Percentiles rank a stretch among this genome's conserved stretches.
These are phyloP conservation scores for Torrubiella hemipterigena DNA, from an alignment of 2,329 filamentous ascomycete genomes.

Conservation along the genomic window DNA sequence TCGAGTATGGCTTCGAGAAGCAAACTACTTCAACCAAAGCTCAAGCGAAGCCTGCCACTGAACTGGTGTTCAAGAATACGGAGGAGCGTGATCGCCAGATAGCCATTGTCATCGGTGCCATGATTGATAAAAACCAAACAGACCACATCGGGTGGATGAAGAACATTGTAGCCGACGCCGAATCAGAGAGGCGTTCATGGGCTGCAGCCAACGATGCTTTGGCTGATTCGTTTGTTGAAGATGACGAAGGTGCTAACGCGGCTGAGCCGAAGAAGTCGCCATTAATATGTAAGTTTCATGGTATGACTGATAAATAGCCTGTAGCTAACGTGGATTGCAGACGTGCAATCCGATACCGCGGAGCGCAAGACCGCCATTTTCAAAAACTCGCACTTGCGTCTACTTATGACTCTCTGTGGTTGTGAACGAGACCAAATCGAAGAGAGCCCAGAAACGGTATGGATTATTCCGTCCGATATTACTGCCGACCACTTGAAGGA, in stretches of 20 bases:
- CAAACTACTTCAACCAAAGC: conserved; percentile 54
- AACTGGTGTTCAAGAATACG: conserved; percentile 69
- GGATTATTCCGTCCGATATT: conserved; percentile 61
- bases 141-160: conserved; percentile 77
- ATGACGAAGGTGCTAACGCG: conserved; percentile 14
- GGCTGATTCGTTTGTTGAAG: conserved; percentile 21
- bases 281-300: conserved; percentile 18
- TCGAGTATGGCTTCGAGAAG: conserved; percentile 84
- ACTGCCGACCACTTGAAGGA: conserved; percentile 55
- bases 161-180: conserved; percentile 53
- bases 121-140: conserved; percentile 68
- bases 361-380: conserved; percentile 64
- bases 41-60: conserved; percentile 60
- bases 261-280: conserved; percentile 17
- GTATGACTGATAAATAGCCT: conserved; percentile 8
- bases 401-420: conserved; percentile 68
- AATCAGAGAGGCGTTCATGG: conserved; percentile 66
- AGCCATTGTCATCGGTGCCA: conserved; percentile 63
- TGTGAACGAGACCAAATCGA: conserved; percentile 50
- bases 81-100: conserved; percentile 61
- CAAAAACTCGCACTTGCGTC: conserved; percentile 76
- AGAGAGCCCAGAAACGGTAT: conserved; percentile 63
- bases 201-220: conserved; percentile 56
- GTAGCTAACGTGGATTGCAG: conserved; percentile 25
- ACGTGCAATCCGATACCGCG: conserved; percentile 51